A percentile compares a stretch with the other conserved stretches of the same genome.
These are phyloP conservation scores for Cutaneotrichosporon cyanovorans DNA, from an alignment of 1,284 basidiomycete genomes.

Conservation along the genomic window DNA sequence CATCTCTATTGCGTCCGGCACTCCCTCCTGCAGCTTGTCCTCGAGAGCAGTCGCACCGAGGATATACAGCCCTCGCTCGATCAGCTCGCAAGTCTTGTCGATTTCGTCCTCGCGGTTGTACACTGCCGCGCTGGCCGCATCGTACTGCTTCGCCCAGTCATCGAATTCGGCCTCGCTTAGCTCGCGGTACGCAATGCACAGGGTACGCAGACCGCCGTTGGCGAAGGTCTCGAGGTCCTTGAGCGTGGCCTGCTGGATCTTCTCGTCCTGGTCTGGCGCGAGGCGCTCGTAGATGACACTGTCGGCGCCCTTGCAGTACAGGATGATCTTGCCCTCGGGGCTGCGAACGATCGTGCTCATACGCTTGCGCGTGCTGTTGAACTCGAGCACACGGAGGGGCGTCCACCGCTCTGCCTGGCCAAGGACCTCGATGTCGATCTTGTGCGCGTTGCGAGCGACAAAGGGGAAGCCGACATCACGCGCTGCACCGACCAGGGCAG, in stretches of 20 bases:
- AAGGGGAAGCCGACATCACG: conserved; percentile 91
- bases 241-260: conserved; percentile 66
- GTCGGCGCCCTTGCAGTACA: conserved; percentile 96
- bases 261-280: conserved; percentile 62
- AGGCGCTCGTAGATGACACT: conserved; percentile 87
- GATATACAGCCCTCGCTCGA: conserved; percentile 74
- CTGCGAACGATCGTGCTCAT: conserved; percentile 85
- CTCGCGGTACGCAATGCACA: conserved; percentile 79
- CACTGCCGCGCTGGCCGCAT: conserved; percentile 66
- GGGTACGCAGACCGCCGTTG: conserved; percentile 81
- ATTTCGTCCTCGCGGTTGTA: conserved; percentile 81
- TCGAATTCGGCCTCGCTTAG: conserved; percentile 76
- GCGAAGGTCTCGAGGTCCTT: conserved; percentile 89
- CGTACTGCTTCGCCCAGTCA: conserved; percentile 72
- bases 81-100: conserved; percentile 72
- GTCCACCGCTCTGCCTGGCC: conserved; percentile 77
- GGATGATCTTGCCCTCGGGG: conserved; percentile 68
- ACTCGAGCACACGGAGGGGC: conserved; percentile 76
- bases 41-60: conserved; percentile 92
- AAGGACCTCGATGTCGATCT: conserved; percentile 82
- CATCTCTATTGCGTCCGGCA: conserved; percentile 89
- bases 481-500: conserved; percentile 83
- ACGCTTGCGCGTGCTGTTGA: conserved; percentile 85
- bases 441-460: conserved; percentile 64
- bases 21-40: conserved; percentile 93